phyloP scores from a whole-genome alignment of 139 green algal genomes.

The Chlamydomonas sphaeroides region DNA sequence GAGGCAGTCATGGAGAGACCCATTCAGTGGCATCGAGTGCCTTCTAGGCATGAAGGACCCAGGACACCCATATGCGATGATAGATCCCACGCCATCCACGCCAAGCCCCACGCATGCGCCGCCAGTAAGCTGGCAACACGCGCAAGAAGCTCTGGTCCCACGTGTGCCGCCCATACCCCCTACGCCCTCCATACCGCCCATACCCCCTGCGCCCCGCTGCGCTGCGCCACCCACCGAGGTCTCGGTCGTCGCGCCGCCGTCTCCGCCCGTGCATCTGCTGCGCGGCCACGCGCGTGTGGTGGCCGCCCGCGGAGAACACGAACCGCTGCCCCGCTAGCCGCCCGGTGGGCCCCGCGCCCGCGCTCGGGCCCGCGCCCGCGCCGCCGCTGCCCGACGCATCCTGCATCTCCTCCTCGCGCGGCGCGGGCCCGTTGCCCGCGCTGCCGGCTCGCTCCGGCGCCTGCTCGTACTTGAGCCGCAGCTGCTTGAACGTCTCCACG shows the following conservation, averaged over 20 bases:
- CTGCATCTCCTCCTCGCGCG: slow-evolving; percentile 35
- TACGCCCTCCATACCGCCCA: no score
- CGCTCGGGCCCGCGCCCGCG: neutral
- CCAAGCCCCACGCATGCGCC: no score
- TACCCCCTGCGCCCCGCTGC: no score
- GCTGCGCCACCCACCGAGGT: slow-evolving; percentile 49
- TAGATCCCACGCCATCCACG: no score
- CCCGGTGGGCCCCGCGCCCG: neutral
- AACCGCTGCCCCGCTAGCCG: slow-evolving; percentile 7
- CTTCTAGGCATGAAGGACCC: no score
- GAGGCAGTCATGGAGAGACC: no score
- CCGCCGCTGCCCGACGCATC: neutral
- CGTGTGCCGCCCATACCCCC: no score
- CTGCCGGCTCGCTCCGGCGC: slow-evolving; percentile 40
- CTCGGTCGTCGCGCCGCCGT: slow-evolving; percentile 58
- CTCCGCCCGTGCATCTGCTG: slow-evolving; percentile 12
- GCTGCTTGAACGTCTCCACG: slow-evolving; percentile 85
- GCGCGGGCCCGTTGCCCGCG: neutral
- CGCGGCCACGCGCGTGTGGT: neutral
- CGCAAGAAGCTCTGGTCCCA: no score
- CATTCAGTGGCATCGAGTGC: no score
- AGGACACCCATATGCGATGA: no score
- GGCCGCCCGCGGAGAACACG: neutral
- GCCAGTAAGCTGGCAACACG: no score
- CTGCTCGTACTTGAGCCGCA: slow-evolving; percentile 85